Evolutionary conservation across 164 flowering plant species (phyloP), one percentile per base, ranked within the genome.

Genomic region (Stephania japonica): DNA sequence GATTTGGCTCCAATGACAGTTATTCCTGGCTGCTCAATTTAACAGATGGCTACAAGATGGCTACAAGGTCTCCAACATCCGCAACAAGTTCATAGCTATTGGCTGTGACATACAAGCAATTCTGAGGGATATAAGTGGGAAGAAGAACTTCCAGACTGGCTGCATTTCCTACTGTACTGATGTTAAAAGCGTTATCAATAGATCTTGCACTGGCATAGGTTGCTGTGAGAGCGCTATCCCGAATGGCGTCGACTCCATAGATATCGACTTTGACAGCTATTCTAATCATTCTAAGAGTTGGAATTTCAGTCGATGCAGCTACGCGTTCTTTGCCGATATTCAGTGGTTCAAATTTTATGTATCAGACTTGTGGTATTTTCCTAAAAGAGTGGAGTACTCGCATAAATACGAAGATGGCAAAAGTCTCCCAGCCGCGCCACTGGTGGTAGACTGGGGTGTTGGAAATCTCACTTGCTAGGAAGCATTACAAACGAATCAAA

Each of bases 151-250:
- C n/a, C 24, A 41, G 25, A 69, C 68, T 61, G 76, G 72, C 21
- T 75, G 76, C 42, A 8, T 69, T 2, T 75, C 72, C 16, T 2
- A 69, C 1, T 75, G 72, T 11, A 5, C 2, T 1, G 18, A 23
- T 16, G 16, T 0, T 11, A 32, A 43, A 0, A 42, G 26, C 7
- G 56, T 69, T 6, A 59, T 14, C 0, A 18, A 75, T 1, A 66
- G 71, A 10, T 24, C 68, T 5, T 75, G 76, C 38, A 42, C 76
- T 5, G 72, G 72, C 24, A 69, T 61, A 11, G 76, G 76, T 8
- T 75, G 76, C 64, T 75, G 76, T 49, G 68, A 75, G 53, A 75
- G 72, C 18, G 6, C 68, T 0, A 69, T 75, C 11, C 76, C 76
- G 4, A 61, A 42, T 43, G 76, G 43, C 7, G 6, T 75, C 6